A percentile compares a stretch with the other conserved stretches of the same genome.
These are phyloP conservation scores for Desmodesmus armatus DNA, from an alignment of 139 green algal species.

Conservation along the genomic window DNA sequence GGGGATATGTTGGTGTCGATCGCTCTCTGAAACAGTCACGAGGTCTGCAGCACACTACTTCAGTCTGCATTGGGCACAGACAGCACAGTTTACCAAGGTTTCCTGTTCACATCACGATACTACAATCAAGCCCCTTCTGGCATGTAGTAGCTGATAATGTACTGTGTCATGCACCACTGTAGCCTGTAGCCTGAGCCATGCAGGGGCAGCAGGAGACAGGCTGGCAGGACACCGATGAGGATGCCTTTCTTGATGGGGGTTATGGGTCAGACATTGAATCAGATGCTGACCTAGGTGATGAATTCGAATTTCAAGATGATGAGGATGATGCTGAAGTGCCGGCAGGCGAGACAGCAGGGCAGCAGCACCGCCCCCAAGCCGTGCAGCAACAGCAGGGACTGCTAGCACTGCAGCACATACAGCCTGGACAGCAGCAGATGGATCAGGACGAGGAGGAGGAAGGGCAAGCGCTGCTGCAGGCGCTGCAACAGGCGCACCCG, in stretches of 20 bases:
- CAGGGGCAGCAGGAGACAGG: neutral
- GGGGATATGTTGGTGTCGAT: no score
- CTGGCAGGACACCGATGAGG: constrained; percentile 23
- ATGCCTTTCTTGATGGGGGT: constrained; percentile 14
- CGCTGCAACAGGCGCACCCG: neutral
- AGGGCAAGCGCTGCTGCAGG: neutral
- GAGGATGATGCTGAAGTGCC: neutral
- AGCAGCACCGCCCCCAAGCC: neutral
- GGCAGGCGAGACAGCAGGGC: neutral
- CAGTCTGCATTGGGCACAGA: no score
- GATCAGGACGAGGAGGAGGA: neutral
- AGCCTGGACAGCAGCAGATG: neutral
- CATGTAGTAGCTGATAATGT: no score
- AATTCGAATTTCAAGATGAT: neutral
- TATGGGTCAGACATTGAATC: no score
- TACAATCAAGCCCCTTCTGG: no score
- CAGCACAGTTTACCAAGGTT: no score
- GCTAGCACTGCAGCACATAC: neutral
- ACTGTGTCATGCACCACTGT: no score
- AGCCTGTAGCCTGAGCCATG: no score
- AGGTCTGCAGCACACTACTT: no score
- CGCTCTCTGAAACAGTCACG: no score
- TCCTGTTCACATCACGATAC: no score
- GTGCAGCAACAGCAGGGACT: neutral
- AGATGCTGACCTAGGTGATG: no score